Base-by-base conservation (phyloP, 352 stramenopile genomes). In the Globisporangium canariense region DNA sequence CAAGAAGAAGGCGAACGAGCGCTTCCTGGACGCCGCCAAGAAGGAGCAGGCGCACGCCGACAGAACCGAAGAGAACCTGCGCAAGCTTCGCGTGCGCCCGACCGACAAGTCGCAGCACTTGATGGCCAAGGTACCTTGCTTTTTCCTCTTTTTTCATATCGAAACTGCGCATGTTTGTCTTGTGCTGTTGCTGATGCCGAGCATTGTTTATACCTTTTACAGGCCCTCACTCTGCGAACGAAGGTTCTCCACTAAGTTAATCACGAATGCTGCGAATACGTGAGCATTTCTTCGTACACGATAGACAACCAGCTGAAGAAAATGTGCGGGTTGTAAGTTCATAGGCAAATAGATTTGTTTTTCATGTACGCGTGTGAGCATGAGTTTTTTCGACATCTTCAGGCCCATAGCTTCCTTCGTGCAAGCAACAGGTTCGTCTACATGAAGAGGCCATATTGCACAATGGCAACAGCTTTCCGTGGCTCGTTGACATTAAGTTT, bases 81-180 rank as follows among this genome's bases (percentile, higher is more conserved):
- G 72, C 58, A 90, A 89, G 68, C 76, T 91, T 18, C 81, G 82
- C 62, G 77, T 64, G 68, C 79, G 73, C 43, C 66, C 70, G 9
- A 75, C 79, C 1, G 64, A 74, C 46, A 91, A 91, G 71, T 83
- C 78, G 18, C 70, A 90, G 67, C 77, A 75, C 38, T 69, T 90
- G 16, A 88, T 90, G 83, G 67, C 69, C 20, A 88, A 91, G 74
- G 83, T 91, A 45, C 10, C 30, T 7, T 22, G 34, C 10, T 43
- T n/a, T 2, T 22, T 40, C 11, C 28, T 16, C 3, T 41, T 4
- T 3, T 58, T 28, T 10, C 36, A 2, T 11, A 22, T 49, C 7
- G 43, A 20, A 10, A 49, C n/a, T 7, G 49, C 16, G 49, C 22
- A 32, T 54, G 22, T 54, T 10, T 36, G 47, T 4, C 5, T 10